Base-by-base conservation (phyloP, 1,284 basidiomycete species). In the Tilletia caries region DNA sequence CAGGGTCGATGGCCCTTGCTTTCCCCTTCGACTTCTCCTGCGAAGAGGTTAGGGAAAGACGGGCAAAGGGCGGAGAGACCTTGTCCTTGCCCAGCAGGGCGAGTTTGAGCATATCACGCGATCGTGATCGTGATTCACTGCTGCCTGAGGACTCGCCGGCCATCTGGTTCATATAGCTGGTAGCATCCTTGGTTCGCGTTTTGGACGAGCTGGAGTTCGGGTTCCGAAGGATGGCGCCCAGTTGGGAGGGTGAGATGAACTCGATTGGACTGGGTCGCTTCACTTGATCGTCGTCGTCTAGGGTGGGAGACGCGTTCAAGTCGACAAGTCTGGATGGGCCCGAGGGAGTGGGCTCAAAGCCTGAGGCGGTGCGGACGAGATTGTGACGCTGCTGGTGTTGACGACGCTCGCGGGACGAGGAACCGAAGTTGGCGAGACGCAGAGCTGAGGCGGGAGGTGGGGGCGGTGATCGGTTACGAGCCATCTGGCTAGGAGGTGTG, bases 121-220 rank as follows among this genome's bases (percentile, higher is more conserved):
- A 41, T 15, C 37, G 37, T 6, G 37, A 41, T 6, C 37, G 37
- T 41, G 37, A 41, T 41, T 41, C 37, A 2, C 10, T 41, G 37
- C 37, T 41, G 37, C 37, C 15, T 27, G 48, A 50, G 8, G 54
- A 10, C 8, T 58, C 54, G 10, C 29, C 29, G 23, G 8, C 29
- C 54, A 58, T 58, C 54, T 58, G 5, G 54, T 20, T 27, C 8
- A 58, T 8, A 25, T 58, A 58, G 54, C 54, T 58, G 54, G 54
- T 5, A 33, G 54, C 29, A 27, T 58, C 54, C 54, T 27, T 58
- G 54, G 29, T 58, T 4, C 54, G 23, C 10, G 54, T 58, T 6
- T 25, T 20, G 29, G 54, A 58, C 54, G 54, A 58, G 54, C 54
- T 58, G 10, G 54, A 58, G 54, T 15, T 29, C 8, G 54, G 54